Evolutionary conservation across 345 rosid species (phyloP).

Genomic region (Mercurialis annua): DNA sequence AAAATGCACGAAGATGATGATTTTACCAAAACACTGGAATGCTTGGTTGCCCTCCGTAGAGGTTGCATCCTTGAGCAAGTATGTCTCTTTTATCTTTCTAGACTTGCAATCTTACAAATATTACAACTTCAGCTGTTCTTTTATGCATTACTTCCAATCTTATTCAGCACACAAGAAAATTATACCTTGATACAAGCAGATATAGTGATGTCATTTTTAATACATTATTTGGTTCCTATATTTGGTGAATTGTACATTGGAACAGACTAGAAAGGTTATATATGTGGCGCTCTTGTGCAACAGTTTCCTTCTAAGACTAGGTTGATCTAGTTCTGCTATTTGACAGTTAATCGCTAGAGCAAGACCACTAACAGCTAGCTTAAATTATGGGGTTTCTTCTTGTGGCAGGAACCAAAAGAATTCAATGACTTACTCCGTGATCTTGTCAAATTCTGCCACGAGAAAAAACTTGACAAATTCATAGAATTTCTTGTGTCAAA

Average conservation of each 20-base stretch:
- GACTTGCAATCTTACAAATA: neutral
- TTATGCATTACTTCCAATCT: neutral
- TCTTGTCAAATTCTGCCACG: conserved; percentile 39
- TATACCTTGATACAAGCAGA: neutral
- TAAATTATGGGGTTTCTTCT: conserved; percentile 12
- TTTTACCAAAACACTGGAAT: conserved; percentile 52
- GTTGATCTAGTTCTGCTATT: neutral
- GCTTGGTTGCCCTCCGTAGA: conserved; percentile 65
- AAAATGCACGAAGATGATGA: conserved; percentile 38
- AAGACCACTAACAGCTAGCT: neutral
- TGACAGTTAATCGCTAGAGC: neutral
- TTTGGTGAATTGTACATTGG: neutral
- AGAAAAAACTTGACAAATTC: conserved; percentile 38
- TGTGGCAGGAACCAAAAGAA: conserved; percentile 70
- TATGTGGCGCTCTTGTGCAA: no score
- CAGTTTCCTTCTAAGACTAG: neutral
- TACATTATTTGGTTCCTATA: neutral
- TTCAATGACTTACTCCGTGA: conserved; percentile 60
- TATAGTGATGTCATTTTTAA: neutral
- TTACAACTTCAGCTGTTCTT: neutral
- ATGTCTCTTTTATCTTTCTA: conserved; percentile 8
- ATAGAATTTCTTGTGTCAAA: conserved; percentile 43
- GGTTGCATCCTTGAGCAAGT: conserved; percentile 90
- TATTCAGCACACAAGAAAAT: neutral
- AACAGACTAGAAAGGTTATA: neutral